Evolutionary conservation across 805 yeast genomes (phyloP).

Genomic region (Isabelozyma rhagii): DNA sequence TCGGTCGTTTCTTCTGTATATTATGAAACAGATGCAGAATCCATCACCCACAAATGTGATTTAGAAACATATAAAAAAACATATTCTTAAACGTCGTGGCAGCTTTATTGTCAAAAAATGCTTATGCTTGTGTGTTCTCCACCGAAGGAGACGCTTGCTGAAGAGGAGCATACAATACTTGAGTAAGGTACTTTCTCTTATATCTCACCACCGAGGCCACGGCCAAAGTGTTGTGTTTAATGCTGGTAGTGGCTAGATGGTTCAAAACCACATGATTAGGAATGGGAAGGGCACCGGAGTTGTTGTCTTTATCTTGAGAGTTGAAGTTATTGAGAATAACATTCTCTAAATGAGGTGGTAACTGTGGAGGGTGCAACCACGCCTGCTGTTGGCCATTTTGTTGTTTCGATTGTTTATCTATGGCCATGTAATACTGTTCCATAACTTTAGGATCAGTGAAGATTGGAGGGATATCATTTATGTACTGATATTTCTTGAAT

Average conservation of each 20-base stretch:
- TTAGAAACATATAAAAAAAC: neutral
- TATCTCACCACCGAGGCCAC: conserved; percentile 91
- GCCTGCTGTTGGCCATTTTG: conserved; percentile 54
- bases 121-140: neutral
- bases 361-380: conserved; percentile 88
- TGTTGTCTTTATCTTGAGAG: conserved; percentile 65
- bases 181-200: conserved; percentile 85
- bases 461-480: conserved; percentile 74
- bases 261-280: conserved; percentile 94
- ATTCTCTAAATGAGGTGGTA: conserved; percentile 94
- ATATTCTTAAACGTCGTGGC: neutral
- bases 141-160: conserved; percentile 27
- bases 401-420: conserved; percentile 66
- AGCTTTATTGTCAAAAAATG: neutral
- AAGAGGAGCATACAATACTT: conserved; percentile 85
- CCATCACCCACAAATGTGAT: neutral
- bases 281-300: conserved; percentile 83
- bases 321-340: conserved; percentile 79
- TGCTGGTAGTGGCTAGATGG: conserved; percentile 93
- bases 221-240: conserved; percentile 89
- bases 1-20: neutral
- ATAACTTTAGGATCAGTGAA: conserved; percentile 82
- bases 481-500: conserved; percentile 38
- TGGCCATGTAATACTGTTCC: conserved; percentile 79
- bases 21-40: neutral